Evolutionary conservation across 306 rosid genomes (phyloP).

Genomic region (Trifolium fragiferum): DNA sequence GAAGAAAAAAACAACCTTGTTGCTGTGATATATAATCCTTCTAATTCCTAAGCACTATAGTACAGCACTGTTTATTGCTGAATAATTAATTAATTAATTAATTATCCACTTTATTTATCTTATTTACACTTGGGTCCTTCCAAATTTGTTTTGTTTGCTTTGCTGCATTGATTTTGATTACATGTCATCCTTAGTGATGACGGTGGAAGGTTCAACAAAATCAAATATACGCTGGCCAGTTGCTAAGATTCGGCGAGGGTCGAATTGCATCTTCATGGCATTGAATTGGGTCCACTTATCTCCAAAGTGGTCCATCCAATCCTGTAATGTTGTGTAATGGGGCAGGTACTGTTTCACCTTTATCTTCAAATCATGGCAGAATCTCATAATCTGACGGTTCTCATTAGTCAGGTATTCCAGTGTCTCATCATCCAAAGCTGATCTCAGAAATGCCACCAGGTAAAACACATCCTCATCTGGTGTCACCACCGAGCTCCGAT

Average conservation of each 20-base stretch:
- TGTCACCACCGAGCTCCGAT: slow-evolving; percentile 80
- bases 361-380: slow-evolving; percentile 70
- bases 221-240: slow-evolving; percentile 83
- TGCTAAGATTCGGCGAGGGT: slow-evolving; percentile 81
- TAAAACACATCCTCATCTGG: slow-evolving; percentile 88
- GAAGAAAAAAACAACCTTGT: not conserved
- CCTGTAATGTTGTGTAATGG: slow-evolving; percentile 69
- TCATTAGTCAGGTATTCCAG: slow-evolving; percentile 69
- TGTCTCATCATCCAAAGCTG: slow-evolving; percentile 71
- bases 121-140: not conserved
- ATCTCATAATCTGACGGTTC: slow-evolving; percentile 78
- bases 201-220: slow-evolving; percentile 48
- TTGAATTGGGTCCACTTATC: slow-evolving; percentile 80
- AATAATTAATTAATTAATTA: too few species aligned
- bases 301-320: slow-evolving; percentile 91
- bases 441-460: slow-evolving; percentile 87
- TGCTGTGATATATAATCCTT: not conserved
- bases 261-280: slow-evolving; percentile 70
- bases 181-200: slow-evolving; percentile 18
- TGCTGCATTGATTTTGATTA: not conserved
- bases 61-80: not conserved
- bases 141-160: not conserved
- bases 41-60: not conserved
- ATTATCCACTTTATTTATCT: too few species aligned
- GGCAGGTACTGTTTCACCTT: slow-evolving; percentile 88